A percentile compares a stretch with the other conserved stretches of the same genome.
These are phyloP conservation scores for Zelonia costaricensis DNA, from an alignment of 208 protist species.

Conservation along the genomic window DNA sequence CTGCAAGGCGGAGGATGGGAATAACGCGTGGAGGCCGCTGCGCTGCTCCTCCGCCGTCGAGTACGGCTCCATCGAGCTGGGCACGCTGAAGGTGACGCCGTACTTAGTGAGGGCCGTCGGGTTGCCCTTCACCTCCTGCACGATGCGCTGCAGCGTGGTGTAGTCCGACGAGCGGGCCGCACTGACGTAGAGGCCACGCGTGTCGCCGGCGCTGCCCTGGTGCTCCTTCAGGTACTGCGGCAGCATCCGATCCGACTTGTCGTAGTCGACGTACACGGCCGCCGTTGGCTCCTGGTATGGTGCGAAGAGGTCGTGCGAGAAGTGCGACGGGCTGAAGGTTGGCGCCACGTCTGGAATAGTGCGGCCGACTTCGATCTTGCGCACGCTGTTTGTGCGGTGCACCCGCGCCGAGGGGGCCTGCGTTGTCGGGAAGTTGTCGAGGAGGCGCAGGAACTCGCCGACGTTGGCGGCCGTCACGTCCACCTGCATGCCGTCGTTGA, in stretches of 20 bases:
- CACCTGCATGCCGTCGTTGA: conserved; percentile 75
- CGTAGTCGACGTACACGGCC: conserved; percentile 73
- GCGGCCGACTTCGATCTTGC: conserved; percentile 46
- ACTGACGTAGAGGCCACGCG: conserved; percentile 32
- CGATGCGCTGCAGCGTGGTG: conserved; percentile 41
- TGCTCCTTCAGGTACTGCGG: conserved; percentile 53
- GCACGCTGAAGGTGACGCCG: conserved; percentile 72
- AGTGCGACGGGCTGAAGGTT: conserved; percentile 82
- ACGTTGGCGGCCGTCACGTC: conserved; percentile 67
- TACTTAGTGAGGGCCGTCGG: conserved; percentile 48
- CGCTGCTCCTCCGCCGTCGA: conserved; percentile 35
- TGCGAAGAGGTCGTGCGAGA: conserved; percentile 72
- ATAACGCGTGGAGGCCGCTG: conserved; percentile 39
- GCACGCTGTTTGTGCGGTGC: conserved; percentile 69
- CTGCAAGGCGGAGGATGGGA: conserved; percentile 26
- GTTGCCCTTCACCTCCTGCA: conserved; percentile 41
- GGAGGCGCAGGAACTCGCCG: conserved; percentile 64
- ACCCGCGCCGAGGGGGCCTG: conserved; percentile 28
- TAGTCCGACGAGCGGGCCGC: conserved; percentile 44
- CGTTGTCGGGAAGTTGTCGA: conserved; percentile 33
- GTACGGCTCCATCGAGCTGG: conserved; percentile 38
- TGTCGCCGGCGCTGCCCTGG: conserved; percentile 17
- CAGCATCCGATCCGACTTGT: conserved; percentile 62
- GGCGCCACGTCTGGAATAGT: conserved; percentile 38
- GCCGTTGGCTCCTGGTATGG: conserved; percentile 57